phyloP scores from a whole-genome alignment of 345 rosid species.

The Salix suchowensis region DNA sequence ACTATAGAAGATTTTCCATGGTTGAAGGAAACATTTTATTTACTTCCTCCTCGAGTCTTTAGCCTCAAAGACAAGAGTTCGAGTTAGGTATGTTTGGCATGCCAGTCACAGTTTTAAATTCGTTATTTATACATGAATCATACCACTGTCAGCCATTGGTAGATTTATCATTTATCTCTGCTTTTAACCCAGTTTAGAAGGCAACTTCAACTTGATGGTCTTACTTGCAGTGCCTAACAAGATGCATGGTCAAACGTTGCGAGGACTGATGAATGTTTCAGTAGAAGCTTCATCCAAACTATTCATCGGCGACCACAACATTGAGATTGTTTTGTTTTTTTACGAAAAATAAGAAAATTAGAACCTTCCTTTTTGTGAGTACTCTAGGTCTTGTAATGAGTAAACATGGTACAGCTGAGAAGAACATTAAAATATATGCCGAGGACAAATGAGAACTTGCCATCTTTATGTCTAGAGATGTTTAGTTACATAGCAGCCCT shows the following conservation, averaged over 20 bases:
- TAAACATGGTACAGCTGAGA: background rate
- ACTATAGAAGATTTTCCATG: conserved; percentile 22
- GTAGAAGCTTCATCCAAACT: background rate
- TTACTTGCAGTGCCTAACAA: background rate
- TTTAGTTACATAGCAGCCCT: conserved; percentile 10
- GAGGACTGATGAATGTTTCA: background rate
- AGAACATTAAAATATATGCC: background rate
- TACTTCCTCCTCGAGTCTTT: background rate
- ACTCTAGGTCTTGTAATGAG: background rate
- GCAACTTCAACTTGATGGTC: background rate
- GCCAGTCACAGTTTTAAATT: background rate
- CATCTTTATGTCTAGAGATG: background rate
- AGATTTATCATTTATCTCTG: background rate
- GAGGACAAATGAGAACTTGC: background rate
- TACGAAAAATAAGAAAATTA: too few relatives aligned
- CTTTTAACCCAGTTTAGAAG: background rate
- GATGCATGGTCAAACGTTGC: background rate
- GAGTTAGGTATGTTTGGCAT: conserved; percentile 26
- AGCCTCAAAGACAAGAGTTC: background rate
- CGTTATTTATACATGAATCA: background rate
- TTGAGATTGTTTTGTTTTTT: too few relatives aligned
- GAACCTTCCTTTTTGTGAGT: background rate
- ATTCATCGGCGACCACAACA: background rate
- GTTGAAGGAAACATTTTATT: conserved; percentile 7
- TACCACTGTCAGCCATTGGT: background rate